phyloP scores from a whole-genome alignment of 352 stramenopile species.

The Pythium chondricola region DNA sequence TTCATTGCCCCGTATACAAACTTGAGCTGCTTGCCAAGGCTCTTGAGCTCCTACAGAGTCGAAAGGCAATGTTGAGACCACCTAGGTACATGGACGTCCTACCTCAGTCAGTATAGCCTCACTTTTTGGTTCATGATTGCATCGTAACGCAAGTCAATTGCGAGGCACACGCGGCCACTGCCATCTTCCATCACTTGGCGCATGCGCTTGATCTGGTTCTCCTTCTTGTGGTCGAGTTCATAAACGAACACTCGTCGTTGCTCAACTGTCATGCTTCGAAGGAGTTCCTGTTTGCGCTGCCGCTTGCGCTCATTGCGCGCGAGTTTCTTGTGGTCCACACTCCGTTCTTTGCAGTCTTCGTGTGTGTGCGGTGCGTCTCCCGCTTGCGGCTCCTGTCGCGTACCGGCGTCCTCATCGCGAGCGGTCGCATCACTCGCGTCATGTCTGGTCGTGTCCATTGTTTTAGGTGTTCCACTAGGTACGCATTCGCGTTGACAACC shows the following conservation, averaged over 20 bases:
- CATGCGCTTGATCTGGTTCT: constrained; percentile 24
- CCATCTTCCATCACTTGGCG: constrained; percentile 17
- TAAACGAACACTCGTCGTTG: constrained; percentile 42
- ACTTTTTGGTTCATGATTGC: constrained; percentile 81
- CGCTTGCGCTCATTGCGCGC: constrained; percentile 32
- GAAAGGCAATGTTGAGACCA: neutral
- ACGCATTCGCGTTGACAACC: neutral
- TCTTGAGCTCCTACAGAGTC: constrained; percentile 40
- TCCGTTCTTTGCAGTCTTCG: too few relatives aligned
- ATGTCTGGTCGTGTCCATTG: neutral
- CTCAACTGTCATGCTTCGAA: constrained; percentile 61
- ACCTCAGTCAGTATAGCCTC: too few relatives aligned
- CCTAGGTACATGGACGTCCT: too few relatives aligned
- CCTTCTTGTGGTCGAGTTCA: constrained; percentile 32
- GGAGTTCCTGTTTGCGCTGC: constrained; percentile 39
- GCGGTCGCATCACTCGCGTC: neutral
- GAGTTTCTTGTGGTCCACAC: constrained; percentile 13
- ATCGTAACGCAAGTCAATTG: constrained; percentile 68
- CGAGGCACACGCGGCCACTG: constrained; percentile 33
- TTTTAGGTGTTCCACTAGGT: neutral
- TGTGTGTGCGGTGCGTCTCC: too few relatives aligned
- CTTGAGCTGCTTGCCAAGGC: constrained; percentile 71
- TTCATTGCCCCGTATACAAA: constrained; percentile 63
- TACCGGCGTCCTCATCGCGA: too few relatives aligned
- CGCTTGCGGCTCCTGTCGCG: too few relatives aligned